Base-by-base conservation (phyloP, 306 rosid species). In the Dryas octopetala region DNA sequence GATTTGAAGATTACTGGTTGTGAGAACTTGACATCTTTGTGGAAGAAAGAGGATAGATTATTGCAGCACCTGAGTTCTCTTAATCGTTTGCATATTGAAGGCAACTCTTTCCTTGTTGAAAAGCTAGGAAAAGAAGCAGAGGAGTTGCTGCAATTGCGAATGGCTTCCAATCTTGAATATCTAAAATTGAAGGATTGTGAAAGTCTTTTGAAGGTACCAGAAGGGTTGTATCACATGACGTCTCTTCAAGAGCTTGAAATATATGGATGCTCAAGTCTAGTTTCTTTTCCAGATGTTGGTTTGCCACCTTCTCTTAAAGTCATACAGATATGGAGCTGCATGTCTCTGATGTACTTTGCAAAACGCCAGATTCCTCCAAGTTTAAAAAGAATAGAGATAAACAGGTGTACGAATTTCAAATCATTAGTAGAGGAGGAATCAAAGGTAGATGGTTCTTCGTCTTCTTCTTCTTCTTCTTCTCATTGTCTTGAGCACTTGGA, bases 321-420 rank as follows among this genome's bases (percentile, higher is more conserved):
- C 15, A 4, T 70, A 0, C 0, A 2, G 3, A 70, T 52, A 15
- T 0, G 0, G 3, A 0, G 0, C 0, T 70, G 74, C 0, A 0
- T 2, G 9, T 70, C 74, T 17, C 41, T 70, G 16, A 1, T 4
- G 15, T n/a, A 51, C 38, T 4, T 68, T 23, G 59, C 58, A 12
- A 68, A 43, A 68, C 1, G 23, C 17, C 51, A 45, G 32, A 7
- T 65, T 3, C 69, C 69, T 44, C 51, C 69, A n/a, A 17, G 28
- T 43, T 2, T 68, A 15, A 17, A 12, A 73, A 5, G 16, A 10
- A 47, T 74, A 11, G 0, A 0, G 1, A 28, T 28, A 1, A 2
- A 28, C 1, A 28, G 32, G 0, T 58, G 76, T 19, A 1, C 7
- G 3, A 72, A 13, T 9, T 48, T 71, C 16, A 7, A 57, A 38